Evolutionary conservation across 2,329 filamentous ascomycete species (phyloP).

Genomic region (Aspergillus aculeatinus): DNA sequence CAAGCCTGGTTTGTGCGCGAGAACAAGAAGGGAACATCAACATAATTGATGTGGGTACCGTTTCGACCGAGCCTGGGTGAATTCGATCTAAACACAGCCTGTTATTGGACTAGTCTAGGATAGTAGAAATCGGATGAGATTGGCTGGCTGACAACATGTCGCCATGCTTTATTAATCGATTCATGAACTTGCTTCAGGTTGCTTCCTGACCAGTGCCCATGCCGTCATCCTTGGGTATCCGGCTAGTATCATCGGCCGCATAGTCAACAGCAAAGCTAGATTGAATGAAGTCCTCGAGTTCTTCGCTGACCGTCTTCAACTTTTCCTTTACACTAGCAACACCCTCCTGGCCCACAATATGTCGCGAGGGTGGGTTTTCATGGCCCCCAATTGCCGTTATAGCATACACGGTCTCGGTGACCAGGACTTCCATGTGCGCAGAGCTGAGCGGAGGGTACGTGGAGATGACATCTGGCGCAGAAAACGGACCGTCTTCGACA

Average conservation of each 20-base stretch:
- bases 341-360: conserved; percentile 90
- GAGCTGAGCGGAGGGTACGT: conserved; percentile 73
- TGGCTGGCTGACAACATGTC: background rate
- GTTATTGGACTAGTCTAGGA: background rate
- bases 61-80: background rate
- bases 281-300: conserved; percentile 93
- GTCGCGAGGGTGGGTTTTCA: conserved; percentile 89
- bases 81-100: background rate
- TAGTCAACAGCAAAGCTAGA: conserved; percentile 79
- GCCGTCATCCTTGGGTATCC: conserved; percentile 20
- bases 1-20: conserved; percentile 39
- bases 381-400: conserved; percentile 90
- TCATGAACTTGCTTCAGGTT: conserved; percentile 1
- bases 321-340: conserved; percentile 90
- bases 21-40: background rate
- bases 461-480: conserved; percentile 53
- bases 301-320: conserved; percentile 91
- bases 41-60: background rate
- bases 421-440: conserved; percentile 68
- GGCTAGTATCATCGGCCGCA: conserved; percentile 30
- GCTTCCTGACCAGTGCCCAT: conserved; percentile 19
- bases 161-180: background rate
- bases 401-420: conserved; percentile 87
- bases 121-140: background rate
- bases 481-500: conserved; percentile 37